These are phyloP conservation scores for Pleurotus ostreatus DNA, from an alignment of 768 basidiomycete species.

Conservation along the genomic window DNA sequence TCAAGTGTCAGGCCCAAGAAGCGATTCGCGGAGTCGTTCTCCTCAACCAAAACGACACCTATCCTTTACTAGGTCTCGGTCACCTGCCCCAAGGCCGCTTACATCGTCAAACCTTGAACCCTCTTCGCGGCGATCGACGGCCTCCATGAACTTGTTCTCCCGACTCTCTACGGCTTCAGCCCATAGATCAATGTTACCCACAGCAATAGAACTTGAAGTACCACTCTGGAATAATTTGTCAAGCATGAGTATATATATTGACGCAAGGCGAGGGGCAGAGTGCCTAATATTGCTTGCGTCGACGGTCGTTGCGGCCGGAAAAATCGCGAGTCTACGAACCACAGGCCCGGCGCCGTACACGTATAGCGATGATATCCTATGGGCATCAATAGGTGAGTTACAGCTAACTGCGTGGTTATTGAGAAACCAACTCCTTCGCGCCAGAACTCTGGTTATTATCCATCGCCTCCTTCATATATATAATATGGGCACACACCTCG, in stretches of 20 bases:
- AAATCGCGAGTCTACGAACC: slow-evolving; percentile 35
- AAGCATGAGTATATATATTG: slow-evolving; percentile 49
- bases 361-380: slow-evolving; percentile 29
- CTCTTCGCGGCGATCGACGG: slow-evolving; percentile 32
- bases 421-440: slow-evolving; percentile 8
- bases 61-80: slow-evolving; percentile 70
- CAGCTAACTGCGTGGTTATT: not conserved
- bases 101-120: slow-evolving; percentile 27
- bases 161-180: slow-evolving; percentile 23
- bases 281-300: slow-evolving; percentile 62
- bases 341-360: slow-evolving; percentile 19
- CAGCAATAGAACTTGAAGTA: slow-evolving; percentile 39
- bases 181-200: slow-evolving; percentile 39
- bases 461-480: slow-evolving; percentile 53
- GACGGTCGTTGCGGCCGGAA: slow-evolving; percentile 49
- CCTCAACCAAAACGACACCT: slow-evolving; percentile 30
- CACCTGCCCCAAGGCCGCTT: slow-evolving; percentile 43
- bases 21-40: slow-evolving; percentile 18
- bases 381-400: slow-evolving; percentile 46
- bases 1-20: not conserved
- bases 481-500: slow-evolving; percentile 56
- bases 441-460: slow-evolving; percentile 59
- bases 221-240: slow-evolving; percentile 37
- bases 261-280: slow-evolving; percentile 61
- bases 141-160: slow-evolving; percentile 40